These are phyloP conservation scores for Galerina sulciceps DNA, from an alignment of 768 basidiomycete genomes.

Conservation along the genomic window DNA sequence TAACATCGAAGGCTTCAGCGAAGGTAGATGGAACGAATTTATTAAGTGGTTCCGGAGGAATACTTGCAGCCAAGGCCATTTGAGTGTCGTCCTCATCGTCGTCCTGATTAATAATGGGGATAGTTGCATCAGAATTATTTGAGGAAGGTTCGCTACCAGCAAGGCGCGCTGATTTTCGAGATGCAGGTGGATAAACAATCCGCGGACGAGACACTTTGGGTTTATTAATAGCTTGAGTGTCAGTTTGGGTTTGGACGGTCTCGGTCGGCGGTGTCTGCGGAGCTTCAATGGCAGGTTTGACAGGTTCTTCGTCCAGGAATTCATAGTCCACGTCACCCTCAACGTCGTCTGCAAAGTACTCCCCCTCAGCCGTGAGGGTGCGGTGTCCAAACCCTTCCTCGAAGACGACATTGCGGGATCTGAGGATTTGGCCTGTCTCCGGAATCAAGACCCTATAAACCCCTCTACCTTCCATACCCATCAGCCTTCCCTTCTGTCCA, in stretches of 20 bases:
- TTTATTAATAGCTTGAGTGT: not conserved
- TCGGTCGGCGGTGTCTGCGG: not conserved
- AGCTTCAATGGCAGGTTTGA: not conserved
- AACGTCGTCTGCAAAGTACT: conserved; percentile 9
- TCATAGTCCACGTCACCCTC: not conserved
- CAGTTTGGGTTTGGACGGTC: not conserved
- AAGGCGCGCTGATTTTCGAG: conserved; percentile 4
- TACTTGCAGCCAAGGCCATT: not conserved
- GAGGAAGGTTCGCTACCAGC: not conserved
- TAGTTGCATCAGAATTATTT: not conserved
- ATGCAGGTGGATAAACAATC: conserved; percentile 12
- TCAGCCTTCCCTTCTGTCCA: conserved; percentile 5
- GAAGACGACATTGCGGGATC: conserved; percentile 13
- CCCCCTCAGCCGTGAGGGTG: conserved; percentile 17
- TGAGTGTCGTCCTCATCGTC: not conserved
- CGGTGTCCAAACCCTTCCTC: conserved; percentile 19
- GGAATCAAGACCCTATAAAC: conserved; percentile 15
- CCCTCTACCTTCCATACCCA: conserved; percentile 12
- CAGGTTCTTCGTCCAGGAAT: conserved; percentile 1
- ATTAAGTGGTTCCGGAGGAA: not conserved
- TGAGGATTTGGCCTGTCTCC: conserved; percentile 11
- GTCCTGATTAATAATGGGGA: not conserved
- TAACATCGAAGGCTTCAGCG: conserved; percentile 1
- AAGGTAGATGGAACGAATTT: conserved; percentile 10
- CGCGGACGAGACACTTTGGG: not conserved